Conservation (phyloP, 768 basidiomycete species). For the Mycena filopes region DNA sequence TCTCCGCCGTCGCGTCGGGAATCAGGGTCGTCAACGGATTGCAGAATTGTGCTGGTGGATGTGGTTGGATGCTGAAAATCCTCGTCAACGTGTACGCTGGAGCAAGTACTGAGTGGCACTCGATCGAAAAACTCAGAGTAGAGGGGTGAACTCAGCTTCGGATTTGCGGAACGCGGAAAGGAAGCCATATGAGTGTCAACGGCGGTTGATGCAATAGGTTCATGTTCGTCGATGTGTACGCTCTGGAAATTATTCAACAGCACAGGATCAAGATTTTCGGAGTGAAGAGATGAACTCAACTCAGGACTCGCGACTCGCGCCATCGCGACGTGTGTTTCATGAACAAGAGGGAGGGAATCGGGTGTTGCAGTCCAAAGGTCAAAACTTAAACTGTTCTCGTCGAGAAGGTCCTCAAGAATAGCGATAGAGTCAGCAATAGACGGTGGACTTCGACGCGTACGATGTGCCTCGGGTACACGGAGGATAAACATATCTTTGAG, state of each 20-base stretch:
- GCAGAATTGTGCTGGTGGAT: no score
- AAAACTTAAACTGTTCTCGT: background rate
- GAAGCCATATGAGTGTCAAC: no score
- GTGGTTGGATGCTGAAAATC: background rate
- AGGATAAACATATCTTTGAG: constrained; percentile 25
- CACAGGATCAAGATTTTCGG: no score
- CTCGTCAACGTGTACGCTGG: background rate
- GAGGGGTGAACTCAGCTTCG: background rate
- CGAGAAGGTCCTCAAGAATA: background rate
- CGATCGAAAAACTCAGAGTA: background rate
- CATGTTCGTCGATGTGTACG: no score
- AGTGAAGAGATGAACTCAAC: no score
- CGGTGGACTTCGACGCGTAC: background rate
- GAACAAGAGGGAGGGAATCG: background rate
- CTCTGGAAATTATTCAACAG: no score
- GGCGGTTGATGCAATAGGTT: no score
- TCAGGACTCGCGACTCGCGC: no score
- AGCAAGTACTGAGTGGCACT: background rate
- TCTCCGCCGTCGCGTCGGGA: background rate
- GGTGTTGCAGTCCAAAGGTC: background rate
- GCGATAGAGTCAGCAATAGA: background rate
- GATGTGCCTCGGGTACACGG: background rate
- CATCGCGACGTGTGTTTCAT: background rate
- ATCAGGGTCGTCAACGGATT: no score
- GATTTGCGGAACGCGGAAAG: background rate